Evolutionary conservation across 257 asterid genomes (phyloP), one percentile per base, ranked within the genome.

Genomic region (Datura wrightii): DNA sequence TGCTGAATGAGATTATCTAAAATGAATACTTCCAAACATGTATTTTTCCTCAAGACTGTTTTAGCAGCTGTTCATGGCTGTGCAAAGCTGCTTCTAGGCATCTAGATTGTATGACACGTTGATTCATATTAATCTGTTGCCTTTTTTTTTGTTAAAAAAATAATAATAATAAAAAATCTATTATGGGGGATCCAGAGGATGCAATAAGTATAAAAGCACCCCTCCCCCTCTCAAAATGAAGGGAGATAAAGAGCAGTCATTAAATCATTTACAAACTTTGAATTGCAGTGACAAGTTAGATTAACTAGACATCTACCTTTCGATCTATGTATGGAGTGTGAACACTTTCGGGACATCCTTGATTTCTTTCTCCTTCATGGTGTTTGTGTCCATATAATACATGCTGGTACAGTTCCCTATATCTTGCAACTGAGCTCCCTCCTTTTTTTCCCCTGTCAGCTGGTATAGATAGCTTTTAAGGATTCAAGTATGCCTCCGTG

Each of bases 1-100:
- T 65, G n/a, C 72, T 65, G 72, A 65, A 65, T 65, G 72, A 65
- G 46, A 65, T 36, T 65, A 34, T 65, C 19, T 16, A 34, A 65
- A 65, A 34, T 34, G 72, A 65, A 65, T 65, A 9, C 72, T 65
- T 10, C 46, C 72, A 34, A 65, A 46, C 72, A 34, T 65, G 46
- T 65, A 37, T 34, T 65, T 65, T 65, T 65, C 18, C 18, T 65
- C 19, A 5, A 36, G 72, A 34, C 46, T 65, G 72, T 65, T 36
- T 36, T 34, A 34, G 46, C 46, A 65, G 46, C n/a, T 63, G 42
- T 63, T 63, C 44, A 31, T 31, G 71, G 69, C 18, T 36, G 72
- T 36, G 44, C 72, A 65, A 63, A 65, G 46, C n/a, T 36, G 24
- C 15, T 24, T 60, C 69, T 60, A 60, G 39, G 69, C 19, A 19